phyloP scores from a whole-genome alignment of 2,329 filamentous ascomycete species.

The Ophiostoma tasmaniense region DNA sequence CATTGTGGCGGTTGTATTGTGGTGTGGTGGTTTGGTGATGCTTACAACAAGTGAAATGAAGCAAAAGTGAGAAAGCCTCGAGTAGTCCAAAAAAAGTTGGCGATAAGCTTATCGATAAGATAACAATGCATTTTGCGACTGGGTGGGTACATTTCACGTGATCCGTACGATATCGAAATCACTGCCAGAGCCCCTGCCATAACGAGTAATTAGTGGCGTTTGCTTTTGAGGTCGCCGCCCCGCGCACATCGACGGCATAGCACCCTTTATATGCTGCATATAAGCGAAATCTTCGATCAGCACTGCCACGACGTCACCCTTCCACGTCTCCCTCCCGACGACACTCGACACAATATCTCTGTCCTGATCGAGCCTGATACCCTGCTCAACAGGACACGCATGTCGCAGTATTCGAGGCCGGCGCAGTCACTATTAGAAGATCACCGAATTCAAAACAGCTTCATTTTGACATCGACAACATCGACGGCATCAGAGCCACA shows the following conservation, averaged over 20 bases:
- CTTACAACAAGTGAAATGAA: neutral
- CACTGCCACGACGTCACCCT: neutral
- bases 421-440: constrained; percentile 2
- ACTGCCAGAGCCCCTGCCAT: neutral
- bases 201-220: neutral
- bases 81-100: constrained; percentile 10
- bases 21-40: neutral
- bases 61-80: neutral
- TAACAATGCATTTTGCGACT: neutral
- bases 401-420: constrained; percentile 9
- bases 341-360: neutral
- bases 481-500: neutral
- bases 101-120: constrained; percentile 17
- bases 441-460: neutral
- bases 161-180: neutral
- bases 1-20: constrained; percentile 14
- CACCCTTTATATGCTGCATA: neutral
- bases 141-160: neutral
- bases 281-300: constrained; percentile 1
- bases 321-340: neutral
- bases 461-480: neutral
- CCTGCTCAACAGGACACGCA: constrained; percentile 8
- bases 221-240: neutral
- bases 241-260: constrained; percentile 1
- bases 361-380: neutral